Base-by-base conservation (phyloP, 1,284 basidiomycete genomes). In the Ganoderma lucidum region DNA sequence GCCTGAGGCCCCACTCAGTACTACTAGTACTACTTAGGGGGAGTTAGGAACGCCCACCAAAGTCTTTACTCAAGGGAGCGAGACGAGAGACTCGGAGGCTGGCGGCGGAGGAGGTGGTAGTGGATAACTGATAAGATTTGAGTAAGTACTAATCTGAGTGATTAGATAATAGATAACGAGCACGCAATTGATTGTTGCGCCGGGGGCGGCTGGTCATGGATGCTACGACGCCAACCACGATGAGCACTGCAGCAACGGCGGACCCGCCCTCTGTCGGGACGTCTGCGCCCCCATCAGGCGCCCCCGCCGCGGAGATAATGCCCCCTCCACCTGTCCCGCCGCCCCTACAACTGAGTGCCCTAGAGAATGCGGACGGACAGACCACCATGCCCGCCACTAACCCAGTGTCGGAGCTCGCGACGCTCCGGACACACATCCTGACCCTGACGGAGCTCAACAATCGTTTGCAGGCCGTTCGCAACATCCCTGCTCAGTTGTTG, bases 371-470 rank as follows among this genome's bases (percentile, higher is more conserved):
- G 23, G 53, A 39, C 39, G 30, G 53, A 3, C 37, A 19, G 32
- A 19, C 44, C 44, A 1, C 39, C 39, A 30, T 41, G 39, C 28
- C 63, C 5, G 42, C 61, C 14, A 30, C 67, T 45, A 63, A 53
- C 6, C 67, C 67, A n/a, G 44, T 44, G 15, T 65, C 68, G 48
- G 65, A 70, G 39, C 44, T 73, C 35, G 63, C 69, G 10, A 67
- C 71, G 10, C 79, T 86, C 39, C 79, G 85, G 65, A 78, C 77
- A 5, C 84, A 84, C 69, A 83, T 88, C n/a, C 80, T 84, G 65
- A 78, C 81, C 5, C 80, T 89, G 17, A 81, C 82, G 3, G 83
- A 85, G 35, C 75, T 88, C 28, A 82, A 85, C 62, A 79, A 72
- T 62, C 83, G 83, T 12, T 69, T 89, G 14, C 82, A 85, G 42